Percentiles rank a stretch among this genome's conserved stretches.
Evolutionary conservation across 1,139 yeast species (phyloP).

Genomic region (Kurtzmaniella quercitrusa): DNA sequence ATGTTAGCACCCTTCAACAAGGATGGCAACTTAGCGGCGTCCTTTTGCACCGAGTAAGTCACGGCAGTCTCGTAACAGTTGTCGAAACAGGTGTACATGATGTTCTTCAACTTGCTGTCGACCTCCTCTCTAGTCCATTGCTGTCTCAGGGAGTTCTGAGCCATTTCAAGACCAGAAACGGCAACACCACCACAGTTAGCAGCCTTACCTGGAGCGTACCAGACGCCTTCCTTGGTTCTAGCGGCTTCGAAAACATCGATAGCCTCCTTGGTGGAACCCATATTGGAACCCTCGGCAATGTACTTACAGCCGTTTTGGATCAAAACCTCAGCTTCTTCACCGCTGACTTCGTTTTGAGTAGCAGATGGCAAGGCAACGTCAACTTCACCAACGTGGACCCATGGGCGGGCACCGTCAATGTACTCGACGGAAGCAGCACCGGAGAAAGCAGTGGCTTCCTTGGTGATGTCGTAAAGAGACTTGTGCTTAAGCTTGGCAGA

Average conservation of each 20-base stretch:
- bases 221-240: constrained; percentile 65
- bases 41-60: constrained; percentile 70
- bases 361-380: constrained; percentile 98
- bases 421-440: constrained; percentile 57
- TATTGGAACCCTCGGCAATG: constrained; percentile 98
- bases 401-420: constrained; percentile 93
- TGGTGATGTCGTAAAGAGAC: constrained; percentile 65
- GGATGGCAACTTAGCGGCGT: constrained; percentile 65
- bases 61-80: constrained; percentile 87
- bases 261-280: constrained; percentile 99
- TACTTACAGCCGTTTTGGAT: constrained; percentile 88
- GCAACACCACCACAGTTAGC: constrained; percentile 99
- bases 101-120: constrained; percentile 78
- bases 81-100: constrained; percentile 91
- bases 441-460: constrained; percentile 54
- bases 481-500: constrained; percentile 80
- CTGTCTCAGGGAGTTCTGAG: constrained; percentile 95
- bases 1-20: constrained; percentile 98
- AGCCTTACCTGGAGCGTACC: constrained; percentile 99
- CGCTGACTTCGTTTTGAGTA: constrained; percentile 96
- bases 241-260: constrained; percentile 88
- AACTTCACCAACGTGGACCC: constrained; percentile 87
- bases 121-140: constrained; percentile 87
- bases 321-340: constrained; percentile 93
- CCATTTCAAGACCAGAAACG: constrained; percentile 98